phyloP scores from a whole-genome alignment of 139 green algal species.

The Desmodesmus armatus region DNA sequence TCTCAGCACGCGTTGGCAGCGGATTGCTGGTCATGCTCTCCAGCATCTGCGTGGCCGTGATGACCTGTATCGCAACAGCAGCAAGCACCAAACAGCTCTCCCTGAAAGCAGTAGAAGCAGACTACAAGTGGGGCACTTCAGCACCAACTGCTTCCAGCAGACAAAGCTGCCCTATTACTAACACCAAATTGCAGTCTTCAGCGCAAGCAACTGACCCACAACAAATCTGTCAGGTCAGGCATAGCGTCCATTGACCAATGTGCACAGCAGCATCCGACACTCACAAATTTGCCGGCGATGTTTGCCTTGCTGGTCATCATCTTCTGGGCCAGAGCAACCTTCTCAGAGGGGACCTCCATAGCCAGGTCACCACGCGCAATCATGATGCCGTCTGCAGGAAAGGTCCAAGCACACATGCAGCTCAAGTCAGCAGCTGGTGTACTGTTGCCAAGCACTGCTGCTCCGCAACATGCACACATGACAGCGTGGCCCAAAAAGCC shows the following conservation, averaged over 20 bases:
- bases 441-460: not conserved
- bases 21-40: conserved; percentile 67
- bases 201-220: no score
- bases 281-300: conserved; percentile 81
- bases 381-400: conserved; percentile 65
- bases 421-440: not conserved
- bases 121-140: no score
- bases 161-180: no score
- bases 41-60: conserved; percentile 76
- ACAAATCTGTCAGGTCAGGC: no score
- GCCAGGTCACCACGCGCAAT: conserved; percentile 77
- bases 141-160: no score
- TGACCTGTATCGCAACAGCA: no score
- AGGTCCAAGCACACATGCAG: not conserved
- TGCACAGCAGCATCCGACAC: conserved; percentile 28
- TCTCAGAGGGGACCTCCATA: conserved; percentile 64
- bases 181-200: no score
- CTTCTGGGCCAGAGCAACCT: conserved; percentile 72
- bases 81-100: no score
- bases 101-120: no score
- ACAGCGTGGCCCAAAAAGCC: not conserved
- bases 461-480: not conserved
- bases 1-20: conserved; percentile 78
- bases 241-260: not conserved
- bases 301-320: conserved; percentile 86